These are phyloP conservation scores for Corymbia calophylla DNA, from an alignment of 441 rosid genomes.

Conservation along the genomic window DNA sequence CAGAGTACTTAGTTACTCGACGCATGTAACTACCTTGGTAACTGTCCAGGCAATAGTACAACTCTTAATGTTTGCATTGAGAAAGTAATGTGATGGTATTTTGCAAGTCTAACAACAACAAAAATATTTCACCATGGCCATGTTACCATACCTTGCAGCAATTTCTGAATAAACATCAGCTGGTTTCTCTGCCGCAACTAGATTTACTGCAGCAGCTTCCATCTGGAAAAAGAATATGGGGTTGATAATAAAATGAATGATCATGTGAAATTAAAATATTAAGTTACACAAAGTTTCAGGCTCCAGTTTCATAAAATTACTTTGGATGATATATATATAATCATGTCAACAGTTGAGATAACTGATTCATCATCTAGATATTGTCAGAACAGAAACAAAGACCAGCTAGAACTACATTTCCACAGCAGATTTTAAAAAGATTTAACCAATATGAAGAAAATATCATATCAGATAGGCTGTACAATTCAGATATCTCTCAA, in stretches of 20 bases:
- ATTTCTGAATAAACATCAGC: conserved; percentile 97
- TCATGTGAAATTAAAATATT: not conserved
- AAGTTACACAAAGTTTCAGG: not conserved
- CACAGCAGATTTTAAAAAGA: not conserved
- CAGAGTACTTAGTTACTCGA: too few species aligned
- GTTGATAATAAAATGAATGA: not conserved
- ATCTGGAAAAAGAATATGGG: conserved; percentile 33
- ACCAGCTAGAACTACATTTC: not conserved
- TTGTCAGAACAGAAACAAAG: not conserved
- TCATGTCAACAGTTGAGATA: not conserved
- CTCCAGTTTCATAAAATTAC: not conserved
- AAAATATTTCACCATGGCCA: not conserved
- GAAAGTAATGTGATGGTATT: not conserved
- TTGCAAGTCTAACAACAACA: not conserved
- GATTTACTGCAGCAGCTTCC: conserved; percentile 95
- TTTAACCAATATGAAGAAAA: not conserved
- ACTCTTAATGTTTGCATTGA: not conserved
- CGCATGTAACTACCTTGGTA: not conserved
- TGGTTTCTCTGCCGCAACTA: conserved; percentile 76
- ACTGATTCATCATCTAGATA: not conserved
- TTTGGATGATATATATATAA: not conserved
- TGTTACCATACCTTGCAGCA: conserved; percentile 59
- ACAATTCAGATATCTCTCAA: not conserved
- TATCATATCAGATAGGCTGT: not conserved
- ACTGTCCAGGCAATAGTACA: not conserved